Evolutionary conservation across 2,329 filamentous ascomycete species (phyloP).

Genomic region (Curvularia hawaiiensis): DNA sequence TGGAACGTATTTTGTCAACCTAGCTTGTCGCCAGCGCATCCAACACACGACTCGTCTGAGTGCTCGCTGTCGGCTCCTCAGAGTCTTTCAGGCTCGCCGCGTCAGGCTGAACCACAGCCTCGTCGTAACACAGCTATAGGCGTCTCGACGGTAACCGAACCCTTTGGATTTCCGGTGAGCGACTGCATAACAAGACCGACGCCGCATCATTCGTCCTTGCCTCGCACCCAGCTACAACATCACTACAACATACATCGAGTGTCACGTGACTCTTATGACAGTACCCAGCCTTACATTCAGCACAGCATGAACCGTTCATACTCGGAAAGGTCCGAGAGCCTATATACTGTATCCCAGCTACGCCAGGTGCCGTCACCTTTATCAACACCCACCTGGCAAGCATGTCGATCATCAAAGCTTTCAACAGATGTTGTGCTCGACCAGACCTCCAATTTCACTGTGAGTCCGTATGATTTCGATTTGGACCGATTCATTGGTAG

Average conservation of each 20-base stretch:
- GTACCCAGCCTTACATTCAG: not conserved
- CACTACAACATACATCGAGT: not conserved
- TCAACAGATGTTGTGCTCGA: not conserved
- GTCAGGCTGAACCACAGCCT: conserved; percentile 29
- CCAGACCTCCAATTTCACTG: not conserved
- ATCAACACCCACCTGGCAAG: not conserved
- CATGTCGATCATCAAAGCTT: not conserved
- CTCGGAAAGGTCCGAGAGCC: conserved; percentile 7
- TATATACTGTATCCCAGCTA: conserved; percentile 1
- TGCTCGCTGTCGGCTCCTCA: conserved; percentile 15
- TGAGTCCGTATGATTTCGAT: conserved; percentile 4
- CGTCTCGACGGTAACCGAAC: conserved; percentile 4
- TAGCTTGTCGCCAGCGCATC: conserved; percentile 12
- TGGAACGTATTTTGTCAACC: conserved; percentile 15
- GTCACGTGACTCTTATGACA: conserved; percentile 3
- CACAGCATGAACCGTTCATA: conserved; percentile 16
- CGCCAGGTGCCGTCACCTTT: not conserved
- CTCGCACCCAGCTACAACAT: conserved; percentile 9
- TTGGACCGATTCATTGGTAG: not conserved
- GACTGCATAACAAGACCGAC: conserved; percentile 17
- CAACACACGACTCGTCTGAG: conserved; percentile 21
- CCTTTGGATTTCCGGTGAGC: conserved; percentile 11
- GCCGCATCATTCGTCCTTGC: conserved; percentile 17
- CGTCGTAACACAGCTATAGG: conserved; percentile 7
- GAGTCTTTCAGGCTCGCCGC: conserved; percentile 3